phyloP scores from a whole-genome alignment of 768 basidiomycete species.

The Hortiboletus campestris region DNA sequence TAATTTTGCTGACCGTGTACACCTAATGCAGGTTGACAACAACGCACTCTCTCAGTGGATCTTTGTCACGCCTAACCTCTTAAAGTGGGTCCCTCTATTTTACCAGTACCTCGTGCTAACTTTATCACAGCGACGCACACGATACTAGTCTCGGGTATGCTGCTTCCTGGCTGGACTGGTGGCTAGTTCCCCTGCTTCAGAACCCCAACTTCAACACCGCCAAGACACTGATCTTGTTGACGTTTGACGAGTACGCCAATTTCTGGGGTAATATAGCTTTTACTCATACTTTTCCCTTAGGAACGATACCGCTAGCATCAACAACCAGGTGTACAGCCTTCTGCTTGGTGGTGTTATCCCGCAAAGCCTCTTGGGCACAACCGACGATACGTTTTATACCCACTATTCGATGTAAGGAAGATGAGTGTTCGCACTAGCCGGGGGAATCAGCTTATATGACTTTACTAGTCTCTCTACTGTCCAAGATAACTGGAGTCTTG shows the following conservation, averaged over 20 bases:
- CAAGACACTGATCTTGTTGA: constrained; percentile 55
- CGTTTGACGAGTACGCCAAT: constrained; percentile 57
- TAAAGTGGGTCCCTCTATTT: constrained; percentile 18
- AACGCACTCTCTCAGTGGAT: constrained; percentile 55
- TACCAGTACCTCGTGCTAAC: neutral
- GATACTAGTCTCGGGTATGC: constrained; percentile 55
- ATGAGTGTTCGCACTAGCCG: neutral
- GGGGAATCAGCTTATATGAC: neutral
- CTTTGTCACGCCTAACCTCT: constrained; percentile 62
- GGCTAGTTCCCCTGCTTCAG: constrained; percentile 50
- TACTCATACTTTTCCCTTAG: constrained; percentile 4
- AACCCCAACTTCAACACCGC: constrained; percentile 53
- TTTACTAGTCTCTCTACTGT: constrained; percentile 44
- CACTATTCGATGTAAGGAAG: constrained; percentile 50
- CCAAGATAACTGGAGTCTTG: constrained; percentile 60
- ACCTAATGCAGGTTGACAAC: constrained; percentile 27
- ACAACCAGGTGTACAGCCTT: constrained; percentile 48
- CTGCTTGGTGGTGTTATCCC: constrained; percentile 50
- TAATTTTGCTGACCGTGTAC: neutral
- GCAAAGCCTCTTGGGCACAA: constrained; percentile 37
- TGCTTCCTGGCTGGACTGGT: constrained; percentile 45
- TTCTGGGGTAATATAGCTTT: neutral
- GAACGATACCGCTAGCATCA: constrained; percentile 33
- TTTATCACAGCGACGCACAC: constrained; percentile 50
- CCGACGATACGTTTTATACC: constrained; percentile 54